Evolutionary conservation across 768 basidiomycete genomes (phyloP), one percentile per base, ranked within the genome.

Genomic region (Suillus plorans): DNA sequence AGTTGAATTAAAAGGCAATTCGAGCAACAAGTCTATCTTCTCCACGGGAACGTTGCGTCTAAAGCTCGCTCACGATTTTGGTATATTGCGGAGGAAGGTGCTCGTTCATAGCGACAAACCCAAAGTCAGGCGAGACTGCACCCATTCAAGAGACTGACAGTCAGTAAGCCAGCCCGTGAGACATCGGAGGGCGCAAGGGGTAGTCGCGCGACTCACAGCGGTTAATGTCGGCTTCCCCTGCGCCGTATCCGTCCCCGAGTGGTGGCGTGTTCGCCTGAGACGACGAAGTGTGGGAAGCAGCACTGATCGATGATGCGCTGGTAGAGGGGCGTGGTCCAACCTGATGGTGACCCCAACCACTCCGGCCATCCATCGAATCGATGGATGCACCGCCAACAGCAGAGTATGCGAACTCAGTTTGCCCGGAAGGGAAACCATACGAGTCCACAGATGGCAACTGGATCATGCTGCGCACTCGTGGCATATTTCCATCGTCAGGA

Each of bases 251-350:
- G 64, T 88, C 84, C 56, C 77, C 79, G 63, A 89, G 84, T 31
- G 91, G 91, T 41, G 89, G 89, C 34, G 91, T 94, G 73, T 91
- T 91, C 61, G 91, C 92, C 74, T 91, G 90, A 39, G 89, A 89
- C 39, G 89, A 90, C 37, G 88, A 90, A 4, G 89, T 87, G 69
- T 90, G 89, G 41, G 88, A 89, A 25, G 89, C 89, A 31, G 87
- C 90, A 25, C 87, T 89, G 68, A 92, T 87, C 25, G 89, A 89
- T 61, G 90, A 91, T 20, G 91, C 86, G 50, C 89, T 87, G 55
- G 76, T 77, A 69, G 90, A 92, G 37, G 92, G 91, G 60, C 92
- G 85, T 66, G 87, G 81, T 69, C 72, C 72, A 45, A 65, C 66
- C 39, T 73, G 74, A 34, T 58, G 74, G 25, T 76, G 75, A 50